Conservation (phyloP, 495 filamentous ascomycete species). For the Penicillium longicatenatum region DNA sequence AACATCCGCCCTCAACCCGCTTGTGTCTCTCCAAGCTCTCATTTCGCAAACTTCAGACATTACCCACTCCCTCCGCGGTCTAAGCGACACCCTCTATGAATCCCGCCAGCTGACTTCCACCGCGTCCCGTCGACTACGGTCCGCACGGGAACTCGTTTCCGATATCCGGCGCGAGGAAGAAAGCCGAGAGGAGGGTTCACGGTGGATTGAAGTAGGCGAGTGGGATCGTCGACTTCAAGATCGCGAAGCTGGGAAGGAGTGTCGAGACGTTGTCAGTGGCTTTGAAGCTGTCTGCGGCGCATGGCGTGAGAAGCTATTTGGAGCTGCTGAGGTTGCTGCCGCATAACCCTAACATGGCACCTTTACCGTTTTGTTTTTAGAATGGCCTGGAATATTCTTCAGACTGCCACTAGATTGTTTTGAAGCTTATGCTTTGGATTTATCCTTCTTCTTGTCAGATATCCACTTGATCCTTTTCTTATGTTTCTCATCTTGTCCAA, state of each 20-base stretch:
- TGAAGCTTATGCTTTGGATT: conserved; percentile 8
- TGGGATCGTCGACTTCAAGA: conserved; percentile 75
- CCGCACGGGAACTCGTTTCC: conserved; percentile 75
- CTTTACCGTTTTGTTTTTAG: conserved; percentile 6
- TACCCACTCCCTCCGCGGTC: conserved; percentile 73
- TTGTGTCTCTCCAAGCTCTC: conserved; percentile 56
- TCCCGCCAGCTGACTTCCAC: conserved; percentile 81
- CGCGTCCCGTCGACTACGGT: conserved; percentile 73
- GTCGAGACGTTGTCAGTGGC: conserved; percentile 82
- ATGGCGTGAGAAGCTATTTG: conserved; percentile 59
- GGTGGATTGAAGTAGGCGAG: conserved; percentile 76
- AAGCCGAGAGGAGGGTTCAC: conserved; percentile 72
- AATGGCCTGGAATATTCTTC: not conserved
- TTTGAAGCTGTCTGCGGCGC: conserved; percentile 84
- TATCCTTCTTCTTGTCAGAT: conserved; percentile 24
- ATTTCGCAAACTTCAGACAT: conserved; percentile 70
- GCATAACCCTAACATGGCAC: conserved; percentile 24
- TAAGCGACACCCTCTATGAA: conserved; percentile 94
- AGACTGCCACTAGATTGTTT: conserved; percentile 21
- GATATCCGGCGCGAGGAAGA: conserved; percentile 85
- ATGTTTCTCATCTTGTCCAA: conserved; percentile 7
- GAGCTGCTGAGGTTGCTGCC: conserved; percentile 41
- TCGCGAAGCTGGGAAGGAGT: conserved; percentile 77
- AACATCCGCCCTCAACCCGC: conserved; percentile 38
- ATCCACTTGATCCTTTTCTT: conserved; percentile 24